Percentiles rank a stretch among this genome's conserved stretches.
These are phyloP conservation scores for Eleusine coracana DNA, from an alignment of 176 grass and related monocot species.

Conservation along the genomic window DNA sequence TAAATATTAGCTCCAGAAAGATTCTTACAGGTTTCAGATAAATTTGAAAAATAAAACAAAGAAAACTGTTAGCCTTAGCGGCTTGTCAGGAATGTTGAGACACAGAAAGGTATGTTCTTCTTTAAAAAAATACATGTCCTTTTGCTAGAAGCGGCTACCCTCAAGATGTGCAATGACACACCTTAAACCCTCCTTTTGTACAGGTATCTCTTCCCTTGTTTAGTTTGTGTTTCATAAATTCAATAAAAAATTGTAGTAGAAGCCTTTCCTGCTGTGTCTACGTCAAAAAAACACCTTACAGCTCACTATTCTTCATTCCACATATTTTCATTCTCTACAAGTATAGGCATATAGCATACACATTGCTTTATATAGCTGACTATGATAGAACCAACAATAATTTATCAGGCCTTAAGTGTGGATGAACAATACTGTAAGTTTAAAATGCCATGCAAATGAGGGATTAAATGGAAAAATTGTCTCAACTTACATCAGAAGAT, in stretches of 20 bases:
- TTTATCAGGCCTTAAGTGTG: background rate
- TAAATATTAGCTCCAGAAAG: background rate
- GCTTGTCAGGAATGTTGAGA: background rate
- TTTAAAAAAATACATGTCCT: background rate
- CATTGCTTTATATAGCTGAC: background rate
- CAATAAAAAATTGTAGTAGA: background rate
- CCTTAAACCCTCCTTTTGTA: background rate
- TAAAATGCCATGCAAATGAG: constrained; percentile 16
- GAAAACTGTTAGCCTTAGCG: background rate
- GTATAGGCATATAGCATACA: background rate
- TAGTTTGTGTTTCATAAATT: background rate
- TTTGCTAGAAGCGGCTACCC: background rate
- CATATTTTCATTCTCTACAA: background rate
- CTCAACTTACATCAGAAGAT: constrained; percentile 78
- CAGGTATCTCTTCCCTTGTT: background rate
- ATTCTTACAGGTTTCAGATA: background rate
- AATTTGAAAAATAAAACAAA: background rate
- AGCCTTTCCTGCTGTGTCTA: background rate
- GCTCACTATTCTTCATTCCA: background rate
- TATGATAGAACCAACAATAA: background rate
- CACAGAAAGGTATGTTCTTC: background rate
- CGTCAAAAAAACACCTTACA: background rate
- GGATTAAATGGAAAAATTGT: constrained; percentile 19
- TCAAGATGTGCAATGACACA: background rate
- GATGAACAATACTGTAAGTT: background rate